Percentiles rank a stretch among this genome's conserved stretches.
Conservation (phyloP, 371 early-diverging fungal genomes). For the Phascolomyces articulosus region DNA sequence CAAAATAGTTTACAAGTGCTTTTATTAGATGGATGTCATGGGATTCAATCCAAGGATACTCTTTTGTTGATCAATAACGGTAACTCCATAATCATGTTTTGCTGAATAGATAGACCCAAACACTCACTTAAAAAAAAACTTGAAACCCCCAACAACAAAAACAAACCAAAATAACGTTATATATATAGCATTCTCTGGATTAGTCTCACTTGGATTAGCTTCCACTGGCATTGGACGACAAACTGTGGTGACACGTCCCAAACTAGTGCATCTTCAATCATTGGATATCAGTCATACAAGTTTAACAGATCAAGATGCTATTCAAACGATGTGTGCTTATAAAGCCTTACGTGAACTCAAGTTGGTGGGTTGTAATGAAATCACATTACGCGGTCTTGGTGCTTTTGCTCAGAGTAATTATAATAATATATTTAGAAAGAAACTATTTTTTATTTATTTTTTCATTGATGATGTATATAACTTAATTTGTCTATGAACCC, state of each 20-base stretch:
- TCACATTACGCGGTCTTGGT: slow-evolving; percentile 28
- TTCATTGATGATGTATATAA: no score
- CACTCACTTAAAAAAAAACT: no score
- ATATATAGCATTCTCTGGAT: slow-evolving; percentile 22
- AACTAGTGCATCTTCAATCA: slow-evolving; percentile 14
- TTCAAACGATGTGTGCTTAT: slow-evolving; percentile 22
- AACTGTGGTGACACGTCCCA: background rate
- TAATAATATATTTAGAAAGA: background rate
- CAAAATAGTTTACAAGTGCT: slow-evolving; percentile 20
- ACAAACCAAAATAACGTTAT: background rate
- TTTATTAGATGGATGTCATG: slow-evolving; percentile 33
- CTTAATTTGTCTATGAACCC: slow-evolving; percentile 1
- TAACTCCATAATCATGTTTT: no score
- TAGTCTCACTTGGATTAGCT: slow-evolving; percentile 32
- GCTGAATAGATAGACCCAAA: no score
- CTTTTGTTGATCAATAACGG: slow-evolving; percentile 23
- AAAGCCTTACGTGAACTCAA: slow-evolving; percentile 30
- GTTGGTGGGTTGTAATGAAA: slow-evolving; percentile 28
- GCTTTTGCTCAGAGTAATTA: slow-evolving; percentile 34
- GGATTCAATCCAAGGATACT: slow-evolving; percentile 22
- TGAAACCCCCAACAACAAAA: no score
- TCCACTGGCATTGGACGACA: slow-evolving; percentile 21
- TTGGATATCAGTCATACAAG: slow-evolving; percentile 34
- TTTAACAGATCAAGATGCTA: slow-evolving; percentile 31
- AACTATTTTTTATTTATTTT: no score